These are phyloP conservation scores for Clarireedia paspali DNA, from an alignment of 2,329 filamentous ascomycete species.

Conservation along the genomic window DNA sequence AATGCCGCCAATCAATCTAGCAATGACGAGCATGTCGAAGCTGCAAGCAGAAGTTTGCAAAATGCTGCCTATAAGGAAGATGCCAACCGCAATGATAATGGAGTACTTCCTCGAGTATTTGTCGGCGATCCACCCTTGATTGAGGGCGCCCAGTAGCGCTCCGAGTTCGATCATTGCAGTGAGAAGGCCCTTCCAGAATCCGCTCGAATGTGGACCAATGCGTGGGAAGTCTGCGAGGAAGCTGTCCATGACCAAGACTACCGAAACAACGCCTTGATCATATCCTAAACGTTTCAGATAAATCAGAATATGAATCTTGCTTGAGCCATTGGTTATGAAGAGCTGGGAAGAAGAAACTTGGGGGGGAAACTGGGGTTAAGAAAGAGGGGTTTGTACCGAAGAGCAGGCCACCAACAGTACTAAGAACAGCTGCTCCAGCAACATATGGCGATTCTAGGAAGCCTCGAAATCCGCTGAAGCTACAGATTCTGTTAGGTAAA, in stretches of 20 bases:
- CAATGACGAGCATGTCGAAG: slow-evolving; percentile 43
- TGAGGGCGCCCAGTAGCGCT: slow-evolving; percentile 26
- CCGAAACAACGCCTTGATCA: slow-evolving; percentile 39
- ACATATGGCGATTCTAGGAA: slow-evolving; percentile 3
- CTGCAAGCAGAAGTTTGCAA: slow-evolving; percentile 43
- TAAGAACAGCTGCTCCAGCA: background rate
- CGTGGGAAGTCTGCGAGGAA: slow-evolving; percentile 33
- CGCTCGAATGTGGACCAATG: slow-evolving; percentile 2
- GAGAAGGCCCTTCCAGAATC: slow-evolving; percentile 4
- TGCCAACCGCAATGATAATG: slow-evolving; percentile 41
- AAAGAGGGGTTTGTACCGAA: background rate
- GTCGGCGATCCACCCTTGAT: slow-evolving; percentile 34
- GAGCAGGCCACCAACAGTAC: background rate
- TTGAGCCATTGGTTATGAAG: background rate
- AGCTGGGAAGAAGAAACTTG: background rate
- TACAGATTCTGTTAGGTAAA: background rate
- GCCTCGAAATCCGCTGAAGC: background rate
- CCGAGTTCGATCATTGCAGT: slow-evolving; percentile 33
- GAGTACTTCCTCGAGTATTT: slow-evolving; percentile 44
- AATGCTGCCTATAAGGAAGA: slow-evolving; percentile 43
- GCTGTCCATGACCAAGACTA: slow-evolving; percentile 37
- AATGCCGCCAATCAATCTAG: slow-evolving; percentile 39
- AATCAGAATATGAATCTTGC: background rate
- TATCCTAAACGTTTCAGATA: slow-evolving; percentile 32
- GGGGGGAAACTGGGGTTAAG: background rate